Evolutionary conservation across 2,329 filamentous ascomycete species (phyloP), one percentile per base, ranked within the genome.

Genomic region (Capronia americana): DNA sequence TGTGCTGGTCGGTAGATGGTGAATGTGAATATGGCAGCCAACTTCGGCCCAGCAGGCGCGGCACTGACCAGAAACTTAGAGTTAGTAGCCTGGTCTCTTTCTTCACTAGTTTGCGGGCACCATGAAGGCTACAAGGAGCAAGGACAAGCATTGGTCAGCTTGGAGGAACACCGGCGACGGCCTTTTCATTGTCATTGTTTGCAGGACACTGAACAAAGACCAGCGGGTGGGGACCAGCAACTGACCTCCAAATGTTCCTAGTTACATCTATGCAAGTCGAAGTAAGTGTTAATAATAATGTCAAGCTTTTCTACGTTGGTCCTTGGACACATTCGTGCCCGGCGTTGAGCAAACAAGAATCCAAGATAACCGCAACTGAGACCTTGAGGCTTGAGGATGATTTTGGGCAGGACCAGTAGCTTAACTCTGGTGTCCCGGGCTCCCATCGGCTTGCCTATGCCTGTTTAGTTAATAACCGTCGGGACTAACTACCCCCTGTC

Each of bases 21-120:
- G 60, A 51, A 44, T 12, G 57, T 59, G 24, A 59, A 59, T n/a
- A 46, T n/a, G 44, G 41, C 57, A 50, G 41, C 57, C 46, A 59
- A 34, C 44, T 48, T 48, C 57, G 41, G 57, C 8, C 57, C 57
- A 59, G 26, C 57, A 34, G 51, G 57, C 24, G 57, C 57, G 44
- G 57, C 38, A 59, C n/a, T 24, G 57, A 34, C 24, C 20, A n/a
- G 46, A 32, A 5, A 26, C 23, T 51, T 51, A 51, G 24, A 12
- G 20, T 51, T 51, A 51, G 38, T 44, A n/a, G 17, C 38, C 38
- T n/a, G 38, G 38, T 44, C 38, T n/a, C 38, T n/a, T 20, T n/a
- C 14, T n/a, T n/a, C 38, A 44, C 38, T 44, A 44, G 38, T 44
- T 41, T n/a, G 14, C 38, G 38, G 38, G 38, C 38, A 41, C 38